Base-by-base conservation (phyloP, 345 rosid genomes). In the Corchorus olitorius region DNA sequence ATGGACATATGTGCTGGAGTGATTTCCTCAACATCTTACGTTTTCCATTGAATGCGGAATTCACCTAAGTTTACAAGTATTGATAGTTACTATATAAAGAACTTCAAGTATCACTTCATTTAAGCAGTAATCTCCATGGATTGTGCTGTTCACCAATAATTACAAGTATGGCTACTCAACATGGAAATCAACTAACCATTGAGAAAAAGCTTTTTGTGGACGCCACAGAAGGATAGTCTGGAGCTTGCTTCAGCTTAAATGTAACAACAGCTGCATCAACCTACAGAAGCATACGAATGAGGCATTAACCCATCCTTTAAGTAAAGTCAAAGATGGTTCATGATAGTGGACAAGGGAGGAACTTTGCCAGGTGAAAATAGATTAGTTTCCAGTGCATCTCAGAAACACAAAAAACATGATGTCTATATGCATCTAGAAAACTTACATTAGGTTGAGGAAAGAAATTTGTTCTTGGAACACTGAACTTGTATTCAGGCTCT, bases 391-490 rank as follows among this genome's bases (percentile, higher is more conserved):
- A 59, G 8, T 72, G 12, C 5, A 72, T 41, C 48, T 3, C 37
- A 72, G 55, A 72, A 17, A 6, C 27, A 27, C 27, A 54, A 37
- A 14, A 54, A 54, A 60, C 27, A 27, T 5, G 46, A 48, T 33
- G 43, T 20, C 7, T 11, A n/a, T 35, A 15, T 9, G 13, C 3
- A 9, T 9, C 35, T 60, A 60, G 49, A 56, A 22, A 20, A 84
- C 89, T 87, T 78, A 92, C 97, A 77, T 94, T 90, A n/a, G 98
- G 98, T 71, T 86, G 95, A 66, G 97, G 95, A 80, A 94, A 93
- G 85, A 94, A 91, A 73, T 87, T 85, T 70, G 89, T 85, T 79
- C 97, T 89, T n/a, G 94, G 93, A 66, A 95, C 99, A 48, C 80
- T 84, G 69, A 91, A 78, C 79, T 83, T 88, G 90, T 93, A 91